Percentiles rank a stretch among this genome's conserved stretches.
Conservation (phyloP, 768 basidiomycete species). For the Suillus hirtellus region DNA sequence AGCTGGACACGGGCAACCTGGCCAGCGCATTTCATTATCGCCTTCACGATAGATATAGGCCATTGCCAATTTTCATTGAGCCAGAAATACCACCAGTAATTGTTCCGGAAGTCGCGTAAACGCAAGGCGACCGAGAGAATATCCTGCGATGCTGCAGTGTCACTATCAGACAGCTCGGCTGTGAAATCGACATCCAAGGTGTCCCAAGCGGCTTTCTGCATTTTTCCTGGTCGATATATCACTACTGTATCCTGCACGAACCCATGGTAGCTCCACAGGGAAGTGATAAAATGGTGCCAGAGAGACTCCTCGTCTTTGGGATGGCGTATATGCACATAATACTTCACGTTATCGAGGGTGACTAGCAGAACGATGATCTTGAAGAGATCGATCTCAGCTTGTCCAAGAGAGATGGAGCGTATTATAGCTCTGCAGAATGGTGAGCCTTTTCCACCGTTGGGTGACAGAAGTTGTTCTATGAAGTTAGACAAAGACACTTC, state of each 20-base stretch:
- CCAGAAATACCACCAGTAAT: constrained; percentile 5
- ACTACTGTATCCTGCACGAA: not conserved
- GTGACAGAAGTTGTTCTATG: constrained; percentile 8
- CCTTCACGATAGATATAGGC: constrained; percentile 3
- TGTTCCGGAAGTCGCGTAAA: not conserved
- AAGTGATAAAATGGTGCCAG: not conserved
- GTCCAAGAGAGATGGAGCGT: constrained; percentile 1
- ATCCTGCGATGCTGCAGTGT: not conserved
- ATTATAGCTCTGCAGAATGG: not conserved
- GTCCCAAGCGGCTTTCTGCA: constrained; percentile 1
- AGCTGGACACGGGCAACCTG: not conserved
- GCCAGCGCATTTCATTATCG: not conserved
- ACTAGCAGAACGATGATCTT: not conserved
- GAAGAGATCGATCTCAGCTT: not conserved
- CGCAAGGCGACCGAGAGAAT: constrained; percentile 2
- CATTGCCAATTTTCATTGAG: constrained; percentile 3
- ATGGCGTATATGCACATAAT: not conserved
- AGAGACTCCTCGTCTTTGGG: not conserved
- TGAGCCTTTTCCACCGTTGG: not conserved
- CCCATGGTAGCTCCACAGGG: not conserved
- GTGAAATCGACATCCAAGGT: not conserved
- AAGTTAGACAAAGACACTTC: not conserved
- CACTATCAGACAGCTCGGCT: not conserved
- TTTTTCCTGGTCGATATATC: constrained; percentile 1
- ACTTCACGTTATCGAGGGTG: not conserved